Conservation (phyloP, 2,329 filamentous ascomycete genomes). For the Colletotrichum euphorbiae region DNA sequence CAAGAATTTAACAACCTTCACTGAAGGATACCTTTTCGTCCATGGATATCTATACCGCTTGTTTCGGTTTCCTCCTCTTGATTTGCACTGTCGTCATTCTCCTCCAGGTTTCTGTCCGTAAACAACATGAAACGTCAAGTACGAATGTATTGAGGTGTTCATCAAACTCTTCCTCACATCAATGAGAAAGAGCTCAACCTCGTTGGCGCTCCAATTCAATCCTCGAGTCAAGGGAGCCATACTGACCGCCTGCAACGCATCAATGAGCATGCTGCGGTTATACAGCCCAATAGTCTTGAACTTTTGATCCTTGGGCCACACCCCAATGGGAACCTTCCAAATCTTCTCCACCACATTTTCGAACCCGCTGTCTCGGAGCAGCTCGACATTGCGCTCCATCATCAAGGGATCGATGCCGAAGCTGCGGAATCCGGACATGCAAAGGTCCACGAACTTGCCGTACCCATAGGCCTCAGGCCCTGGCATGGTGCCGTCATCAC, state of each 20-base stretch:
- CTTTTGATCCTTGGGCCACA: constrained; percentile 40
- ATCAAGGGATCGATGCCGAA: constrained; percentile 63
- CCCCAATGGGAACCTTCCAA: constrained; percentile 43
- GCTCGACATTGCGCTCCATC: constrained; percentile 61
- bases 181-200: constrained; percentile 58
- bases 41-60: too few relatives aligned
- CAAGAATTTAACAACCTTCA: too few relatives aligned
- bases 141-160: constrained; percentile 60
- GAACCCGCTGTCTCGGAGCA: constrained; percentile 52
- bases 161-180: constrained; percentile 61
- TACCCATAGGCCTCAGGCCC: constrained; percentile 55
- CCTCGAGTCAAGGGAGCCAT: constrained; percentile 55
- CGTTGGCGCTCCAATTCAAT: constrained; percentile 50
- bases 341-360: constrained; percentile 38
- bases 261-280: constrained; percentile 40
- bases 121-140: constrained; percentile 61
- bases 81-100: background rate
- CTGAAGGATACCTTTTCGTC: too few relatives aligned
- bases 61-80: too few relatives aligned
- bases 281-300: constrained; percentile 41
- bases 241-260: constrained; percentile 43
- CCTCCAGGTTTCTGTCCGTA: constrained; percentile 60
- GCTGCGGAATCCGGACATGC: constrained; percentile 56
- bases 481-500: constrained; percentile 51
- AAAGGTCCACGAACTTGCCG: constrained; percentile 66